A percentile compares a stretch with the other conserved stretches of the same genome.
phyloP scores from a whole-genome alignment of 805 yeast genomes.

The Metschnikowia similis region DNA sequence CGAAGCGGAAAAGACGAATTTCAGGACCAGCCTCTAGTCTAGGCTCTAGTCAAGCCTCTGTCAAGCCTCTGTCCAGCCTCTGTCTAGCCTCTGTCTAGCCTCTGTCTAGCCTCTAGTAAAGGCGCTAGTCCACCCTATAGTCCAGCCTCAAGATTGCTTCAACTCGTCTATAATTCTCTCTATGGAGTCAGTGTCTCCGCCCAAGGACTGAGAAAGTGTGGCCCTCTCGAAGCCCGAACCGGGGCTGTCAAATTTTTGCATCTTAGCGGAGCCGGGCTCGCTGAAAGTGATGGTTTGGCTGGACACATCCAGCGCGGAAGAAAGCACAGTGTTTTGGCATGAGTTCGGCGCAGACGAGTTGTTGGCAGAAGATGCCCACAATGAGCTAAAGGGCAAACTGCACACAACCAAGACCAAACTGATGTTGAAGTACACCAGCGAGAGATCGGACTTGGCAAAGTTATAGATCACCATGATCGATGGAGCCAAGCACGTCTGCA shows the following conservation, averaged over 20 bases:
- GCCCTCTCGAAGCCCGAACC: conserved; percentile 10
- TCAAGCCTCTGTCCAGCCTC: too few species aligned
- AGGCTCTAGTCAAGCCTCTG: too few species aligned
- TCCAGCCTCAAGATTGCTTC: neutral
- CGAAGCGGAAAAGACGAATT: too few species aligned
- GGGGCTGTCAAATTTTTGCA: conserved; percentile 7
- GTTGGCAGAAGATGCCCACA: conserved; percentile 81
- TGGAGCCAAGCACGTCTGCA: conserved; percentile 80
- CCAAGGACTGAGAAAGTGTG: conserved; percentile 9
- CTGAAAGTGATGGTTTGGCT: conserved; percentile 5
- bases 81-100: too few species aligned
- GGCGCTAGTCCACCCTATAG: neutral
- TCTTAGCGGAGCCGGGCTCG: conserved; percentile 2
- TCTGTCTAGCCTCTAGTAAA: too few species aligned
- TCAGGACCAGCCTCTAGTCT: too few species aligned
- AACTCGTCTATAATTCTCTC: conserved; percentile 12
- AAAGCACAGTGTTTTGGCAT: conserved; percentile 13
- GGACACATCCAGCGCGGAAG: conserved; percentile 2
- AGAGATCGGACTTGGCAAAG: conserved; percentile 24
- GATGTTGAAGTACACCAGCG: conserved; percentile 44
- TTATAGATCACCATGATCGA: conserved; percentile 61
- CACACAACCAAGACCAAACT: conserved; percentile 61
- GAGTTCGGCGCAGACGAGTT: conserved; percentile 30
- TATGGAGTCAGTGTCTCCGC: conserved; percentile 12
- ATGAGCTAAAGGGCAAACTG: conserved; percentile 75